These are phyloP conservation scores for Calonectria pauciramosa DNA, from an alignment of 2,329 filamentous ascomycete genomes.

Conservation along the genomic window DNA sequence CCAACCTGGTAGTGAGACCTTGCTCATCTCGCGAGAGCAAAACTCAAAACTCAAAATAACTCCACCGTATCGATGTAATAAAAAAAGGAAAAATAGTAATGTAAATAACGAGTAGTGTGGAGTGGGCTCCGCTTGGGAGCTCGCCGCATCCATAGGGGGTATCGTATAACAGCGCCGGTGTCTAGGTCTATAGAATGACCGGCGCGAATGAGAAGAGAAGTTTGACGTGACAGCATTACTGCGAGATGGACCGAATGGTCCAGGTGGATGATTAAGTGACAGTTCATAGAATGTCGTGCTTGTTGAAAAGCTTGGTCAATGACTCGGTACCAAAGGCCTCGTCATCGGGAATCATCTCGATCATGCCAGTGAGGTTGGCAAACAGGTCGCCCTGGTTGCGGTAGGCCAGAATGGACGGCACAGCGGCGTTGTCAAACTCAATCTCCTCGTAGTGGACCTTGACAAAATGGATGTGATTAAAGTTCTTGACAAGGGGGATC, in stretches of 20 bases:
- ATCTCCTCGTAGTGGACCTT: constrained; percentile 93
- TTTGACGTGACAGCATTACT: constrained; percentile 46
- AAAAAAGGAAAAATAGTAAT: constrained; percentile 28
- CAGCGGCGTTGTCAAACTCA: constrained; percentile 90
- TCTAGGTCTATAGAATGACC: constrained; percentile 26
- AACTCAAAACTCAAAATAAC: constrained; percentile 3
- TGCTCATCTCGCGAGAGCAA: constrained; percentile 13
- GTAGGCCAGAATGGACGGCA: constrained; percentile 92
- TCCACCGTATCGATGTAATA: not conserved
- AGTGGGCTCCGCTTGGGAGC: constrained; percentile 16
- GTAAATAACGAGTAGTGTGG: constrained; percentile 26
- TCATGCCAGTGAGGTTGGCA: constrained; percentile 87
- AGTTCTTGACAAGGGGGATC: constrained; percentile 77
- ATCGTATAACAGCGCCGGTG: constrained; percentile 40
- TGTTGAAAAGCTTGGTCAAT: constrained; percentile 66
- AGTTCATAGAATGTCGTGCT: constrained; percentile 65
- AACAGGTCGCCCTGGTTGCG: constrained; percentile 89
- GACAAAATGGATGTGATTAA: constrained; percentile 85
- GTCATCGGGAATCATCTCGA: constrained; percentile 85
- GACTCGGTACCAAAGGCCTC: constrained; percentile 69
- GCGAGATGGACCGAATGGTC: constrained; percentile 20
- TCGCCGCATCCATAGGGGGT: constrained; percentile 37
- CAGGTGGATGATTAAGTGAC: constrained; percentile 14
- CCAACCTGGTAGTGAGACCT: not conserved
- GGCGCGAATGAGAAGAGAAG: constrained; percentile 26